Percentiles rank a stretch among this genome's conserved stretches.
These are phyloP conservation scores for Plectosphaerella sp. DNA, from an alignment of 2,329 filamentous ascomycete genomes.

Conservation along the genomic window DNA sequence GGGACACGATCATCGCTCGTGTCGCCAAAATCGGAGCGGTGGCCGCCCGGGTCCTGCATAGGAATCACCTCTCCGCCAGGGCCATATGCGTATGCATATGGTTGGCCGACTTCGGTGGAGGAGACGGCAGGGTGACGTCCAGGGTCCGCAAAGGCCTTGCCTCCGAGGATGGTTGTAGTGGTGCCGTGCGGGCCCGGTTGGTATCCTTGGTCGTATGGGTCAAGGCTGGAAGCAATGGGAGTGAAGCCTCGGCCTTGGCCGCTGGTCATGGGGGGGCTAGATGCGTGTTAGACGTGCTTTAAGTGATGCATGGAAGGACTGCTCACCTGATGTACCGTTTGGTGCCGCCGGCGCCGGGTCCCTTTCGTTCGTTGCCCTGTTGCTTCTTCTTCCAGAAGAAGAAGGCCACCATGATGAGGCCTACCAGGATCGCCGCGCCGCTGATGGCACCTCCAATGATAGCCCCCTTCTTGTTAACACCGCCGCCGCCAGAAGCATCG, in stretches of 20 bases:
- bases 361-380: constrained; percentile 33
- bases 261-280: constrained; percentile 20
- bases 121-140: constrained; percentile 3
- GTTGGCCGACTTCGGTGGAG: constrained; percentile 7
- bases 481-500: constrained; percentile 10
- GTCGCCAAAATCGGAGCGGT: constrained; percentile 5
- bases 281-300: not conserved
- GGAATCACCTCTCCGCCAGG: constrained; percentile 7
- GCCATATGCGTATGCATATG: constrained; percentile 1
- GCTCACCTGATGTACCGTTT: constrained; percentile 37
- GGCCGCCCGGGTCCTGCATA: constrained; percentile 2
- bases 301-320: not conserved
- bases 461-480: constrained; percentile 34
- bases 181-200: constrained; percentile 11
- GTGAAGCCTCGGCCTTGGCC: constrained; percentile 24
- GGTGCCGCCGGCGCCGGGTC: constrained; percentile 31
- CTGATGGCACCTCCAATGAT: constrained; percentile 52
- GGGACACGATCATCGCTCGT: constrained; percentile 30
- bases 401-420: constrained; percentile 34
- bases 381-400: constrained; percentile 39
- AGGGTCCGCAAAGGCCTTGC: constrained; percentile 1
- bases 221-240: constrained; percentile 9
- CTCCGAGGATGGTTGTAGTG: constrained; percentile 10
- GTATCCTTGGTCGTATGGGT: constrained; percentile 10
- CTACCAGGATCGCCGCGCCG: constrained; percentile 41